phyloP scores from a whole-genome alignment of 805 yeast species.

The Isabelozyma gotoi region DNA sequence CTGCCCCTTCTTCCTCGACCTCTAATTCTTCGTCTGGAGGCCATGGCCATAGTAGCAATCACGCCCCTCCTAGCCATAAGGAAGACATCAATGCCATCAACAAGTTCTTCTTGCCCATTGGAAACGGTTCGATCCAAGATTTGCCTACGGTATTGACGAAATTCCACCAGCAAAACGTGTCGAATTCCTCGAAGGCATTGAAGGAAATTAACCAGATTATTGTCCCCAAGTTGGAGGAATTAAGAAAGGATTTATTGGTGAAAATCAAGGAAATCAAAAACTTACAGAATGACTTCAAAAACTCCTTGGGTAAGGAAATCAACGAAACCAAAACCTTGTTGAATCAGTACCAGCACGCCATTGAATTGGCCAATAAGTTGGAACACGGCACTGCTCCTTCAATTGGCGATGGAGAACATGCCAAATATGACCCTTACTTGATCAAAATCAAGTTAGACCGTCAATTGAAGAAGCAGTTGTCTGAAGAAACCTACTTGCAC shows the following conservation, averaged over 20 bases:
- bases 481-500: slow-evolving; percentile 82
- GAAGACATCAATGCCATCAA: slow-evolving; percentile 35
- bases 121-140: slow-evolving; percentile 74
- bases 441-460: slow-evolving; percentile 70
- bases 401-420: slow-evolving; percentile 35
- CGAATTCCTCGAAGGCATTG: slow-evolving; percentile 39
- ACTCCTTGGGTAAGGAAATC: slow-evolving; percentile 63
- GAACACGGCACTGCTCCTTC: slow-evolving; percentile 21
- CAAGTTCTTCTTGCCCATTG: slow-evolving; percentile 70
- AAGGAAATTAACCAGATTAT: slow-evolving; percentile 49
- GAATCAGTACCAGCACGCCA: slow-evolving; percentile 53
- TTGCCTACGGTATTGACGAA: slow-evolving; percentile 65
- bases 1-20: slow-evolving; percentile 7
- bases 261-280: slow-evolving; percentile 87
- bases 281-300: slow-evolving; percentile 81
- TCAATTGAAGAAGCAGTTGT: slow-evolving; percentile 73
- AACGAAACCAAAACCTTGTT: slow-evolving; percentile 38
- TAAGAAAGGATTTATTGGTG: slow-evolving; percentile 69
- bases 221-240: slow-evolving; percentile 55
- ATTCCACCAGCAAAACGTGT: slow-evolving; percentile 44
- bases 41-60: slow-evolving; percentile 6
- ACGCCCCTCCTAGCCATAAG: slow-evolving; percentile 13
- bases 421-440: slow-evolving; percentile 80
- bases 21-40: slow-evolving; percentile 2
- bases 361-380: slow-evolving; percentile 58